Evolutionary conservation across 768 basidiomycete species (phyloP).

Genomic region (Pulveroboletus ravenelii): DNA sequence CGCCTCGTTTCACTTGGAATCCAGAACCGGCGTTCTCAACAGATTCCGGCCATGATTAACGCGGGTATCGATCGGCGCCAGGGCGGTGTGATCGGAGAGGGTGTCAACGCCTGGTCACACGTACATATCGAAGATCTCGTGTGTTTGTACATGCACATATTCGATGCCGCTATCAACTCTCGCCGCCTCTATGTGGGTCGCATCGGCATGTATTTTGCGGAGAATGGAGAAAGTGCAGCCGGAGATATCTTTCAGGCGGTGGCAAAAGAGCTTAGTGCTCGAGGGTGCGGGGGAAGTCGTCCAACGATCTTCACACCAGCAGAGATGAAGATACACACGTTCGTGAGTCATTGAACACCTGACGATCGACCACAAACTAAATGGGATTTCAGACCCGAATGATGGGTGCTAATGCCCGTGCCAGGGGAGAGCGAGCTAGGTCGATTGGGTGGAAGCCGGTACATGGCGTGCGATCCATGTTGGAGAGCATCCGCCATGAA

Average conservation of each 20-base stretch:
- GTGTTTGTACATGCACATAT: slow-evolving; percentile 42
- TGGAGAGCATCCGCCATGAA: slow-evolving; percentile 40
- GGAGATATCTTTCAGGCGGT: slow-evolving; percentile 41
- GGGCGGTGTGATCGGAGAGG: slow-evolving; percentile 52
- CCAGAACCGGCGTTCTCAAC: slow-evolving; percentile 48
- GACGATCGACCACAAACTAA: background rate
- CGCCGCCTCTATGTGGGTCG: slow-evolving; percentile 22
- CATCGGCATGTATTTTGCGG: slow-evolving; percentile 52
- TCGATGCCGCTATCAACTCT: slow-evolving; percentile 31
- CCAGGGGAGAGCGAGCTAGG: slow-evolving; percentile 16
- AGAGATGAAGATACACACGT: slow-evolving; percentile 13
- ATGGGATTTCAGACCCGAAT: slow-evolving; percentile 6
- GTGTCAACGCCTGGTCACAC: slow-evolving; percentile 58
- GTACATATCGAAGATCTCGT: slow-evolving; percentile 49
- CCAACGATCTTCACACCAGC: slow-evolving; percentile 41
- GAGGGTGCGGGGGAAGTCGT: slow-evolving; percentile 4
- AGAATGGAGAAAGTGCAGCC: slow-evolving; percentile 44
- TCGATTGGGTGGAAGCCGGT: slow-evolving; percentile 23
- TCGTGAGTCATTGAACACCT: slow-evolving; percentile 9
- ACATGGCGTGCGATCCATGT: slow-evolving; percentile 36
- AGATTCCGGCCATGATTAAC: slow-evolving; percentile 46
- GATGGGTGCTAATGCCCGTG: slow-evolving; percentile 20
- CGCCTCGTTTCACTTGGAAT: slow-evolving; percentile 48
- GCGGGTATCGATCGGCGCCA: slow-evolving; percentile 43
- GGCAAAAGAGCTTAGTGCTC: slow-evolving; percentile 32